These are phyloP conservation scores for Xylaria sp. DNA, from an alignment of 2,329 filamentous ascomycete genomes.

Conservation along the genomic window DNA sequence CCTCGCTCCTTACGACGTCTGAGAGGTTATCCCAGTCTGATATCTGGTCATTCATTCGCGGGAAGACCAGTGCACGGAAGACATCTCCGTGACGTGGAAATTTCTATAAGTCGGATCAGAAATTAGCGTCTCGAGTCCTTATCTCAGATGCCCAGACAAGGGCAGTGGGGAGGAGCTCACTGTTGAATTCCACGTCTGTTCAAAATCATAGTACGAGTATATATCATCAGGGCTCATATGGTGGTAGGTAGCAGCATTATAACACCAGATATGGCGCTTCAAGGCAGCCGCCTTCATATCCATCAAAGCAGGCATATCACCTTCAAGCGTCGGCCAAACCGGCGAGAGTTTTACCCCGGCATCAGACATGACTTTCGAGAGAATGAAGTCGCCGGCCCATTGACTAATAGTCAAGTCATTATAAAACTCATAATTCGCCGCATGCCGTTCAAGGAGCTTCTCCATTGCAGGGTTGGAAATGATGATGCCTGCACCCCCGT, in stretches of 20 bases:
- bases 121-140: neutral
- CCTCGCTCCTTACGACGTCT: constrained; percentile 9
- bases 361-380: constrained; percentile 32
- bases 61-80: constrained; percentile 30
- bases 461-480: constrained; percentile 36
- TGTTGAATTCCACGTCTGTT: constrained; percentile 18
- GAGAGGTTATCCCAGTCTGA: constrained; percentile 35
- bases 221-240: constrained; percentile 34
- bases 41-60: constrained; percentile 14
- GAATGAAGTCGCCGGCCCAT: constrained; percentile 36
- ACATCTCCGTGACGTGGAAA: constrained; percentile 34
- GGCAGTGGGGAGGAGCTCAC: constrained; percentile 8
- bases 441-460: constrained; percentile 26
- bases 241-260: constrained; percentile 32
- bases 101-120: neutral
- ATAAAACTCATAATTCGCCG: constrained; percentile 6
- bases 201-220: constrained; percentile 32
- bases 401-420: constrained; percentile 31
- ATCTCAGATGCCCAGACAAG: neutral
- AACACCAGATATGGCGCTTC: constrained; percentile 26
- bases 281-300: constrained; percentile 18
- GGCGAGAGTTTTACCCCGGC: constrained; percentile 22
- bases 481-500: constrained; percentile 36
- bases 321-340: constrained; percentile 34
- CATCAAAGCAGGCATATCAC: constrained; percentile 26